Base-by-base conservation (phyloP, 2,329 filamentous ascomycete species). In the Fusarium fujikuroi region DNA sequence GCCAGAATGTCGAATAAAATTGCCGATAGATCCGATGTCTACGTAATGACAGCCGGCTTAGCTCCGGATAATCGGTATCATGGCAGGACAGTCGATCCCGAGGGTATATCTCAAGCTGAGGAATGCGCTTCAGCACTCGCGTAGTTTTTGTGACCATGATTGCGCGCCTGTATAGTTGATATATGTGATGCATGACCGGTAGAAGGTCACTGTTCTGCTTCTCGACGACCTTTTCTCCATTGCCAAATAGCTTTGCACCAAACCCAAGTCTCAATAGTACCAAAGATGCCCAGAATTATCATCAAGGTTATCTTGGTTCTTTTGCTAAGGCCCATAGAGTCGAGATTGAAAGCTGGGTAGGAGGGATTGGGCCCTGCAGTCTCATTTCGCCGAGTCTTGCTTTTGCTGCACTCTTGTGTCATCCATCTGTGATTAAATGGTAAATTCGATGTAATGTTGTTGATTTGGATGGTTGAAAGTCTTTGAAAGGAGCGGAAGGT, bases 181-280 rank as follows among this genome's bases (percentile, higher is more conserved):
- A 9, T n/a, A 7, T 18, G 10, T 12, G 7, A 9, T 16, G 7
- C 2, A 50, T 32, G 28, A 5, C 46, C 0, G 7, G 15, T 8
- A 23, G 19, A 30, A 10, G 15, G 15, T 50, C 16, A 23, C 30
- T 16, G 50, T 12, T 37, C 23, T 28, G 32, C n/a, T 28, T 30
- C n/a, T 16, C 50, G 36, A 1, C 39, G 32, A 2, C 72, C 63
- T 32, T 77, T 75, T 74, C 75, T 75, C 79, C 79, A 81, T 9
- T 67, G 62, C 76, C 76, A 78, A 3, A 79, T 74, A 4, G 78
- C 73, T 58, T 81, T 76, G 44, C 77, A 78, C 63, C 76, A 82
- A 34, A 80, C 70, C 77, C 78, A 81, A 1, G 79, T 79, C 60
- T 82, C 80, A 10, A 81, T 76, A 2, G 78, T 81, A 28, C 79